A percentile compares a stretch with the other conserved stretches of the same genome.
Evolutionary conservation across 805 yeast species (phyloP).

Genomic region (Monosporozyma servazzii): DNA sequence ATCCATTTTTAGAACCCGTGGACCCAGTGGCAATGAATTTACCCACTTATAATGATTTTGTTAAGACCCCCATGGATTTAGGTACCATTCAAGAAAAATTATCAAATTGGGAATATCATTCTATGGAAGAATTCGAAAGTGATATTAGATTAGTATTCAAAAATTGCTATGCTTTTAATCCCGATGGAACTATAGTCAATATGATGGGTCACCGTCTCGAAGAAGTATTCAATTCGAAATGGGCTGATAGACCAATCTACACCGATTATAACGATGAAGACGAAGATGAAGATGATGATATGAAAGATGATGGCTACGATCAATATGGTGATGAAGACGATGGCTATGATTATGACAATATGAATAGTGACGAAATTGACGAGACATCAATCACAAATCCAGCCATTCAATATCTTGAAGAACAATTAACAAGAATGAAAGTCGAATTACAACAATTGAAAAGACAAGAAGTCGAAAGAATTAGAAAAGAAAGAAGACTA

Average conservation of each 20-base stretch:
- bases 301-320: slow-evolving; percentile 38
- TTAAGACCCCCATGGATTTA: slow-evolving; percentile 92
- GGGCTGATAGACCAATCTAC: slow-evolving; percentile 78
- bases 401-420: slow-evolving; percentile 81
- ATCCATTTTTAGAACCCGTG: slow-evolving; percentile 88
- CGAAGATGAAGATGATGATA: slow-evolving; percentile 35
- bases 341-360: slow-evolving; percentile 13
- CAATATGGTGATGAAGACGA: slow-evolving; percentile 30
- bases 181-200: slow-evolving; percentile 94
- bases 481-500: slow-evolving; percentile 48
- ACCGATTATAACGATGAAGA: slow-evolving; percentile 42
- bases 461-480: slow-evolving; percentile 59
- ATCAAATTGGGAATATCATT: slow-evolving; percentile 78
- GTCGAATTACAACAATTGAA: slow-evolving; percentile 76
- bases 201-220: slow-evolving; percentile 91
- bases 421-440: slow-evolving; percentile 78
- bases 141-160: slow-evolving; percentile 78
- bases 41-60: slow-evolving; percentile 79
- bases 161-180: slow-evolving; percentile 88
- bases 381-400: slow-evolving; percentile 70
- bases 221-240: slow-evolving; percentile 72
- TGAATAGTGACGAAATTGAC: slow-evolving; percentile 44
- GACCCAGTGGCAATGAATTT: slow-evolving; percentile 91
- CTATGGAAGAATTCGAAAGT: slow-evolving; percentile 75
- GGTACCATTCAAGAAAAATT: slow-evolving; percentile 74